Base-by-base conservation (phyloP, 805 yeast genomes). In the Pichia occidentalis region DNA sequence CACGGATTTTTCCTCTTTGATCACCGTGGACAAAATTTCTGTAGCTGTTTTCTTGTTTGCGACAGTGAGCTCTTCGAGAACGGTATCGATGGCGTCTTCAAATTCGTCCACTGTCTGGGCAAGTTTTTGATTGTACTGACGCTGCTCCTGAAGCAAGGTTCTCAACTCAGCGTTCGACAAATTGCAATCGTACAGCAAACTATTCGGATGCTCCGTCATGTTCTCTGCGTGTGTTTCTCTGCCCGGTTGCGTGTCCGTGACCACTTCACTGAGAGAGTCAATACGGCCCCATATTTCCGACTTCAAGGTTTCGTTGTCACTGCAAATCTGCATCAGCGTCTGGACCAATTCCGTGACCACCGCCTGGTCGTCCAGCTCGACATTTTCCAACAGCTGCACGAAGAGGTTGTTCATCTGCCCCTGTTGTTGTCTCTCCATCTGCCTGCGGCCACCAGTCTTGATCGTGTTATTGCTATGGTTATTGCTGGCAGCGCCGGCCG, bases 201-300 rank as follows among this genome's bases (percentile, higher is more conserved):
- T 31, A 21, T 37, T 31, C 2, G 33, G 27, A n/a, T n/a, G n/a
- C n/a, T n/a, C n/a, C n/a, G n/a, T n/a, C n/a, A n/a, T n/a, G n/a
- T n/a, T n/a, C n/a, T n/a, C n/a, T n/a, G n/a, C n/a, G n/a, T n/a
- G n/a, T n/a, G n/a, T n/a, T n/a, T n/a, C n/a, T 5, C 23, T 22
- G n/a, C 19, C 32, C 4, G 17, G 13, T 5, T 18, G 18, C 9
- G 24, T 5, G 13, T 31, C 3, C 8, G 7, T 20, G 5, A 12
- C 10, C n/a, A n/a, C 11, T n/a, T 24, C 28, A 29, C 30, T 29
- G 3, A 38, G 12, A 3, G 13, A 24, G n/a, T 46, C 51, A 2
- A 53, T 26, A 17, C 51, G 48, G 2, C 35, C 19, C 63, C 63
- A 58, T 4, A 58, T 52, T 8, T 47, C 49, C 6, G 39, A 34